Evolutionary conservation across 164 flowering plant genomes (phyloP).

Genomic region (Vitis labrusca): DNA sequence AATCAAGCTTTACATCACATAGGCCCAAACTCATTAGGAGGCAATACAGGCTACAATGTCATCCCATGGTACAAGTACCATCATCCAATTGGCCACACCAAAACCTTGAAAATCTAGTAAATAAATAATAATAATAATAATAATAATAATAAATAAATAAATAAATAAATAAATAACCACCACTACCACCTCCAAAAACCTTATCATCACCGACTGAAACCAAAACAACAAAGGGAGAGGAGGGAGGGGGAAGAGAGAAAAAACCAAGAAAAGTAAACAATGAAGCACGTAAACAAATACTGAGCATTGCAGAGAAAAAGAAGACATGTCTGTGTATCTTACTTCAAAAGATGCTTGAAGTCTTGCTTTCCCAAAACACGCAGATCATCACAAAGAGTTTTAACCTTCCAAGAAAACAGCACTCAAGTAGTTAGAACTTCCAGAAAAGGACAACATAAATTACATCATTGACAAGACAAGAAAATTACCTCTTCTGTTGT

Average conservation of each 20-base stretch:
- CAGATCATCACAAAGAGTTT: conserved; percentile 80
- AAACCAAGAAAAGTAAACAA: neutral
- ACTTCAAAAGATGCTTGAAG: conserved; percentile 91
- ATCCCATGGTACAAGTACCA: too few relatives aligned
- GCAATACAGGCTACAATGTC: too few relatives aligned
- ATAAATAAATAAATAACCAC: too few relatives aligned
- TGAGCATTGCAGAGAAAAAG: neutral
- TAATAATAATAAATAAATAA: too few relatives aligned
- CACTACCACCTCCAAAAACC: too few relatives aligned
- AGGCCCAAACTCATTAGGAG: too few relatives aligned
- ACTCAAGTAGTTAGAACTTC: neutral
- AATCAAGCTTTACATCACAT: too few relatives aligned
- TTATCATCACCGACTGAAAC: too few relatives aligned
- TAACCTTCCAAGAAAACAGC: conserved; percentile 47
- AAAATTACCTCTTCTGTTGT: conserved; percentile 83
- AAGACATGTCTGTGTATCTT: conserved; percentile 21
- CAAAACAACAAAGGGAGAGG: neutral
- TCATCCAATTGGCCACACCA: too few relatives aligned
- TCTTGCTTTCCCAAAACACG: conserved; percentile 90
- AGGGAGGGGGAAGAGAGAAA: too few relatives aligned
- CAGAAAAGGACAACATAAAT: neutral
- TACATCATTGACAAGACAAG: neutral
- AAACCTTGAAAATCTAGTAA: too few relatives aligned
- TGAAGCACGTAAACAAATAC: neutral
- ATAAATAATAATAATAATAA: too few relatives aligned